Conservation (phyloP, 441 rosid genomes). For the Flueggea neowawraea region DNA sequence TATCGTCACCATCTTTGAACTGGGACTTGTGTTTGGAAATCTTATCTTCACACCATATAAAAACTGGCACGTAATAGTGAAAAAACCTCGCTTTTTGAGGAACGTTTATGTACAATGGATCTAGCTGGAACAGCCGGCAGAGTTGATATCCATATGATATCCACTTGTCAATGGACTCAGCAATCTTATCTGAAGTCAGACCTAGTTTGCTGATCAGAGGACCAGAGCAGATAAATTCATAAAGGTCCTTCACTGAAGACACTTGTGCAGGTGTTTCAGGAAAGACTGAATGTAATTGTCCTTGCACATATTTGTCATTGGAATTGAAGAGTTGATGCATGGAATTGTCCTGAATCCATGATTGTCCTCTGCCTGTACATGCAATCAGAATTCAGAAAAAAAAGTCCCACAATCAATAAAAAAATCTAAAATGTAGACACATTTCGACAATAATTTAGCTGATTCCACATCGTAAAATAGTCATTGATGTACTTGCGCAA, state of each 20-base stretch:
- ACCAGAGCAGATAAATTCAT: conserved; percentile 73
- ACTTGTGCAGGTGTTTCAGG: conserved; percentile 60
- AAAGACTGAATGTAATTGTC: conserved; percentile 26
- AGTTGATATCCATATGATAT: conserved; percentile 58
- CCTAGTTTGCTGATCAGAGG: conserved; percentile 74
- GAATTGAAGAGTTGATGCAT: conserved; percentile 18
- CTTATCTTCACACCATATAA: conserved; percentile 84
- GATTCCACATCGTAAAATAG: neutral
- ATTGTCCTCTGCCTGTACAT: conserved; percentile 41
- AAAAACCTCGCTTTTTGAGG: conserved; percentile 81
- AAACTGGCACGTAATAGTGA: conserved; percentile 91
- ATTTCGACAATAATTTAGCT: neutral
- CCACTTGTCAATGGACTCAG: conserved; percentile 81
- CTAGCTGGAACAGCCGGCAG: conserved; percentile 66
- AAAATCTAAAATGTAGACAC: neutral
- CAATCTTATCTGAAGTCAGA: conserved; percentile 54
- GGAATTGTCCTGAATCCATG: conserved; percentile 56
- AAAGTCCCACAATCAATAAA: neutral
- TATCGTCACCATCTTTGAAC: conserved; percentile 62
- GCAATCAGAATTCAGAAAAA: neutral
- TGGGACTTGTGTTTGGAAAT: conserved; percentile 54
- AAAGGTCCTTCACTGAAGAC: conserved; percentile 73
- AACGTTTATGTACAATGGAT: conserved; percentile 56
- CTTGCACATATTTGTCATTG: conserved; percentile 19
- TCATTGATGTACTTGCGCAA: neutral